These are phyloP conservation scores for Sherardia arvensis DNA, from an alignment of 257 asterid species.

Conservation along the genomic window DNA sequence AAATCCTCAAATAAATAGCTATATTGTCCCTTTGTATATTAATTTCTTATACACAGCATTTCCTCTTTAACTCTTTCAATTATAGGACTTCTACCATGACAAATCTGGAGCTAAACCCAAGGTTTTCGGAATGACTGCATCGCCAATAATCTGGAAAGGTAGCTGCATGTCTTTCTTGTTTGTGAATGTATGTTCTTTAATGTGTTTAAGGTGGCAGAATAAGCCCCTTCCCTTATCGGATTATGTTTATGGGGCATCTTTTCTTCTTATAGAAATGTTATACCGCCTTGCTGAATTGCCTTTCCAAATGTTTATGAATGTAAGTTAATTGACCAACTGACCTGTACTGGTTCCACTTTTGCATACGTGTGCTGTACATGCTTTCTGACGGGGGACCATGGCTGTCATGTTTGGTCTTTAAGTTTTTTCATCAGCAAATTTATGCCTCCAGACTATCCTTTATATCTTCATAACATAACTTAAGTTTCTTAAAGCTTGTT, in stretches of 20 bases:
- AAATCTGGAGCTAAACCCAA: slow-evolving; percentile 38
- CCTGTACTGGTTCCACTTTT: background rate
- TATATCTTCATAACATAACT: background rate
- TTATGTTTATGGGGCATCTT: background rate
- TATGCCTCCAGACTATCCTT: background rate
- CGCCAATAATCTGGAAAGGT: slow-evolving; percentile 61
- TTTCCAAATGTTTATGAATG: no score
- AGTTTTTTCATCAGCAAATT: background rate
- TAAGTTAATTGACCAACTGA: no score
- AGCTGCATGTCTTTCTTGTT: slow-evolving; percentile 1
- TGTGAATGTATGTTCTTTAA: background rate
- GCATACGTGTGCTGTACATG: background rate
- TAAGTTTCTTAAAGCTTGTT: background rate
- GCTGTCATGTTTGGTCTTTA: background rate
- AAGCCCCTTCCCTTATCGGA: background rate
- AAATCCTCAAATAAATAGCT: background rate
- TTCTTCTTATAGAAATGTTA: background rate
- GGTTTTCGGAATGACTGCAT: slow-evolving; percentile 75
- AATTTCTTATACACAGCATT: background rate
- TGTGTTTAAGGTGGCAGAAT: background rate
- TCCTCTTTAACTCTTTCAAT: background rate
- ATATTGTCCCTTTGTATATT: background rate
- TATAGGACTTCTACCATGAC: slow-evolving; percentile 68
- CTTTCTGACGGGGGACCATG: background rate
- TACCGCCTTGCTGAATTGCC: no score